These are phyloP conservation scores for Gloeophyllum trabeum DNA, from an alignment of 768 basidiomycete genomes.

Conservation along the genomic window DNA sequence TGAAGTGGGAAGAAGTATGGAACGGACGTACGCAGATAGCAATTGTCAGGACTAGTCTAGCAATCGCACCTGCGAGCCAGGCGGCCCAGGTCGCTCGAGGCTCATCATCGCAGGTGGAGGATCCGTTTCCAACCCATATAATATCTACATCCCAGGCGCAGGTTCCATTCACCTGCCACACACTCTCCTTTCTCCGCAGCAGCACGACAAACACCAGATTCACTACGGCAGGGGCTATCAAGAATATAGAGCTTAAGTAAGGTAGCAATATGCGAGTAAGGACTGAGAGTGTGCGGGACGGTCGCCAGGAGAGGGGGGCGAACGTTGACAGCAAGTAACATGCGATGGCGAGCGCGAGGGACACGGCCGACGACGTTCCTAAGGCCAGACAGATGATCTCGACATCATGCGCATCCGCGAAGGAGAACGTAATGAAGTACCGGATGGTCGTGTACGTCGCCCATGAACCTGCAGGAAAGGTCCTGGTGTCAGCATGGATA, in stretches of 20 bases:
- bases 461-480: slow-evolving; percentile 37
- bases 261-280: slow-evolving; percentile 24
- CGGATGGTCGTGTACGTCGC: slow-evolving; percentile 49
- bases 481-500: too few species aligned
- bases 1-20: neutral
- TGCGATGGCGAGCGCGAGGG: slow-evolving; percentile 26
- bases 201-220: slow-evolving; percentile 44
- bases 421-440: slow-evolving; percentile 49
- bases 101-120: slow-evolving; percentile 13
- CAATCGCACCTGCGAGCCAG: slow-evolving; percentile 43
- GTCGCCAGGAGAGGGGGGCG: slow-evolving; percentile 23
- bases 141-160: slow-evolving; percentile 59
- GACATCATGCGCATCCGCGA: slow-evolving; percentile 27
- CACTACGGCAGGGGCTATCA: slow-evolving; percentile 39
- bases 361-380: slow-evolving; percentile 32
- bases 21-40: slow-evolving; percentile 37
- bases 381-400: slow-evolving; percentile 34
- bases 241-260: slow-evolving; percentile 30
- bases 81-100: slow-evolving; percentile 30
- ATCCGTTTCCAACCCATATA: slow-evolving; percentile 40
- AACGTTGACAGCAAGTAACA: slow-evolving; percentile 28
- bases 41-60: slow-evolving; percentile 44
- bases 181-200: slow-evolving; percentile 32
- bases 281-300: slow-evolving; percentile 17
- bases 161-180: slow-evolving; percentile 25